Base-by-base conservation (phyloP, 2,329 filamentous ascomycete genomes). In the Fusarium sp. region DNA sequence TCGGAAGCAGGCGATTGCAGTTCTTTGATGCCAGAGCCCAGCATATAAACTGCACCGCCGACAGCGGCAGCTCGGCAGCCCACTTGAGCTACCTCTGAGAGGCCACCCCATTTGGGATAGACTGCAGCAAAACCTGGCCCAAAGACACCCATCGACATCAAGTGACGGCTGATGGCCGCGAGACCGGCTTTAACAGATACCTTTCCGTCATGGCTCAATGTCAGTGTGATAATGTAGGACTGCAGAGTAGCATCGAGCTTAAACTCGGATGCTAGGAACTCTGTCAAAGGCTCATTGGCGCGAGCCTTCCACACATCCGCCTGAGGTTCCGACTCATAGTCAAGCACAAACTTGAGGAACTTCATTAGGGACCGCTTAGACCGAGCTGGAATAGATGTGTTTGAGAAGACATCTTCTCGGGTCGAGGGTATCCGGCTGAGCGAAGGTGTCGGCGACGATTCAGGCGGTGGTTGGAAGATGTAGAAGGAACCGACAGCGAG, bases 401-500 rank as follows among this genome's bases (percentile, higher is more conserved):
- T 92, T 50, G 91, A 89, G 79, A 98, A 98, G 46, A 98, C 90
- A 81, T 98, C 95, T 82, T 99, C 95, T 71, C 95, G 90, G 30
- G 93, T 95, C 68, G 93, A 95, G 1, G 96, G 95, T 53, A 98
- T 92, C 61, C 92, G 92, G 54, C 87, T 84, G 37, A 97, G 82
- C 9, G 73, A 74, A 12, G 81, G 74, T 41, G 73, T 75, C 39
- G 76, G 51, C 15, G 75, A 70, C 13, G 73, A 68, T 18, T 73
- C 74, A 28, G 76, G 76, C 6, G 77, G 30, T 1, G 81, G 76
- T 62, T 87, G 84, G 76, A 91, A 91, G 59, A 98, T 89, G 87
- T 92, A 98, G 89, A 95, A 98, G 60, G 93, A 95, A 28, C 95
- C 95, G 28, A 98, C 93, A 30, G 95, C 94, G 66, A 96, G 89